Evolutionary conservation across 75 land plant species (phyloP).

Genomic region (Picea glauca): DNA sequence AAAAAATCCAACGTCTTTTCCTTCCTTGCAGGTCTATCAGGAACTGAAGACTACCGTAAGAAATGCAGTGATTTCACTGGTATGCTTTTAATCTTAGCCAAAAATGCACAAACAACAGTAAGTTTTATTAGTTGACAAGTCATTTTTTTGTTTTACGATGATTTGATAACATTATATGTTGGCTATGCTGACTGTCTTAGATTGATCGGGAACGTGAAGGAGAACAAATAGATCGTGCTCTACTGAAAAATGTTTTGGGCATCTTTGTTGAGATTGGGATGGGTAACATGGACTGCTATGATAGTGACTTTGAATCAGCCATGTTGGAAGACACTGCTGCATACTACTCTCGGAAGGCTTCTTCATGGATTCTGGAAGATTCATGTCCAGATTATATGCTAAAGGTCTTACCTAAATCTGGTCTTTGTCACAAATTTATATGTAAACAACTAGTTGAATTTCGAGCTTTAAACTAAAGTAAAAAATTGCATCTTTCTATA

Average conservation of each 20-base stretch:
- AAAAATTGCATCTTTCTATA: slow-evolving; percentile 14
- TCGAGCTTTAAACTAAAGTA: background rate
- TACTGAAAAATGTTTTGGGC: slow-evolving; percentile 86
- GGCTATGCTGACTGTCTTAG: slow-evolving; percentile 19
- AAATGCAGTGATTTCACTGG: slow-evolving; percentile 85
- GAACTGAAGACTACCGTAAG: slow-evolving; percentile 69
- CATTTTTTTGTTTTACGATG: background rate
- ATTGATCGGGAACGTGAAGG: slow-evolving; percentile 95
- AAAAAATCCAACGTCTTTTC: background rate
- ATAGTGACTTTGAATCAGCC: slow-evolving; percentile 70
- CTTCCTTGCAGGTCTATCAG: slow-evolving; percentile 61
- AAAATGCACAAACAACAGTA: background rate
- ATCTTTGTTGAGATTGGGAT: slow-evolving; percentile 97
- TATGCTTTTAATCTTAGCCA: slow-evolving; percentile 15
- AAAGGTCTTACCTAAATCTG: slow-evolving; percentile 36
- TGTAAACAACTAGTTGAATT: background rate
- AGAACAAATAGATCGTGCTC: slow-evolving; percentile 84
- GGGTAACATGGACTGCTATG: slow-evolving; percentile 82
- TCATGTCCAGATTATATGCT: slow-evolving; percentile 97
- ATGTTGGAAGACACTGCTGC: slow-evolving; percentile 85
- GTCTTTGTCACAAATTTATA: background rate
- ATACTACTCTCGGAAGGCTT: slow-evolving; percentile 79
- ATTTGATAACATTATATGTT: background rate
- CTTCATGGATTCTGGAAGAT: slow-evolving; percentile 88
- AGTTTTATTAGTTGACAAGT: background rate